Evolutionary conservation across 106 monocot genomes (phyloP).

Genomic region (Acorus calamus): DNA sequence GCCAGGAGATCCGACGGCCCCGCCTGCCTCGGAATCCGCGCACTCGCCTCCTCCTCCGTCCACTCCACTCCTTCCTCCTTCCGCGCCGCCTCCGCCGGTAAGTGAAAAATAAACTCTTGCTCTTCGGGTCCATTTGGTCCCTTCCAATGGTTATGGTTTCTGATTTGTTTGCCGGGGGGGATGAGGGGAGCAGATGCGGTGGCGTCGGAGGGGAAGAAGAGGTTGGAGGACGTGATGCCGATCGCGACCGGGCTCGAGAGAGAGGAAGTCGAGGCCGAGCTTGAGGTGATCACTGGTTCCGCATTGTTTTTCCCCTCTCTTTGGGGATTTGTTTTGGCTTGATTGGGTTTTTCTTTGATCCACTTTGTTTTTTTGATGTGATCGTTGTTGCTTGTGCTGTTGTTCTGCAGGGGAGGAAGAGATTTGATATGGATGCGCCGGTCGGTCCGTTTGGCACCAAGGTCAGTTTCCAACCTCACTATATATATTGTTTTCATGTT

Average conservation of each 20-base stretch:
- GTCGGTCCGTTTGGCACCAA: neutral
- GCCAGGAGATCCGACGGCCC: constrained; percentile 3
- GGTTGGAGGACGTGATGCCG: neutral
- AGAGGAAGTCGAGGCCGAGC: constrained; percentile 1
- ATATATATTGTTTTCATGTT: neutral
- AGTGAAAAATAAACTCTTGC: neutral
- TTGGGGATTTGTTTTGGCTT: neutral
- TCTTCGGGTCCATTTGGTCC: constrained; percentile 5
- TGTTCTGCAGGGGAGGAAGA: neutral
- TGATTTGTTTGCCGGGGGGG: neutral
- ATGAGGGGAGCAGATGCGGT: neutral
- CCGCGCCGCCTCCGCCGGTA: neutral
- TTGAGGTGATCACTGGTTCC: neutral
- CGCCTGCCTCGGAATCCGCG: constrained; percentile 1
- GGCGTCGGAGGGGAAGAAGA: neutral
- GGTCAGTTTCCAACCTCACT: neutral
- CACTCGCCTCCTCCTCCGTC: neutral
- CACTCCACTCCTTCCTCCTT: constrained; percentile 2
- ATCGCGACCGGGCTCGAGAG: neutral
- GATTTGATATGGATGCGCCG: constrained; percentile 2
- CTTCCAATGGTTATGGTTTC: neutral
- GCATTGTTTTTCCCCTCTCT: neutral
- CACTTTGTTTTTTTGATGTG: neutral
- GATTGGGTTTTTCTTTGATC: neutral
- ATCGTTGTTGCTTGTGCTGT: neutral